Base-by-base conservation (phyloP, 1,139 yeast genomes). In the Hyphopichia wangnamkhiaoensis region DNA sequence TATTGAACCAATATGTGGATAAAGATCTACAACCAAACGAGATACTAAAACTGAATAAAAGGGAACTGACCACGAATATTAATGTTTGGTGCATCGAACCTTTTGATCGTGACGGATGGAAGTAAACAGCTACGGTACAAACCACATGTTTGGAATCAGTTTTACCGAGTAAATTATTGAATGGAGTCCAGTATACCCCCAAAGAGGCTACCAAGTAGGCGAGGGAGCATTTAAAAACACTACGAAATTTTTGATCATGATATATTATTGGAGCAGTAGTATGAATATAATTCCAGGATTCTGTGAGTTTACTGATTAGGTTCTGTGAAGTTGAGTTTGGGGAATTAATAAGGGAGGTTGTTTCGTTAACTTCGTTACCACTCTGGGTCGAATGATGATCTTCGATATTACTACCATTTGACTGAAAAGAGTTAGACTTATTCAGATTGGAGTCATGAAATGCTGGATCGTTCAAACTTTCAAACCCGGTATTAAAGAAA, bases 21-120 rank as follows among this genome's bases (percentile, higher is more conserved):
- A 80, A 53, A 5, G 67, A 56, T 59, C 88, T 74, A 33, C 89
- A 76, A 1, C 69, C 54, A 25, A 82, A 59, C 2, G 87, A 76
- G 5, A 83, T 73, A 1, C 71, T 45, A 37, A 84, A 75, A 37
- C 85, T 77, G 63, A 74, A 86, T 1, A 66, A 41, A 15, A 87
- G 60, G 0, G 91, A 72, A 3, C 77, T 45, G 0, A 72, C 50
- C 10, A 82, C 93, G 61, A 79, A 88, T 33, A 79, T 53, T 17
- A 85, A 59, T 8, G 90, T 80, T 54, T 87, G 90, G 42, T 81
- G 76, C 94, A 87, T 87, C 18, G 88, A 79, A 0, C 96, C 96
- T 41, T 79, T 77, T 1, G 94, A 76, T 38, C 95, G 61, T 2
- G 91, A 78, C 0, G 95, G 93, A 53, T 87, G 94, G 65, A 88